Evolutionary conservation across 805 yeast genomes (phyloP).

Genomic region (Yarrowia deformans): DNA sequence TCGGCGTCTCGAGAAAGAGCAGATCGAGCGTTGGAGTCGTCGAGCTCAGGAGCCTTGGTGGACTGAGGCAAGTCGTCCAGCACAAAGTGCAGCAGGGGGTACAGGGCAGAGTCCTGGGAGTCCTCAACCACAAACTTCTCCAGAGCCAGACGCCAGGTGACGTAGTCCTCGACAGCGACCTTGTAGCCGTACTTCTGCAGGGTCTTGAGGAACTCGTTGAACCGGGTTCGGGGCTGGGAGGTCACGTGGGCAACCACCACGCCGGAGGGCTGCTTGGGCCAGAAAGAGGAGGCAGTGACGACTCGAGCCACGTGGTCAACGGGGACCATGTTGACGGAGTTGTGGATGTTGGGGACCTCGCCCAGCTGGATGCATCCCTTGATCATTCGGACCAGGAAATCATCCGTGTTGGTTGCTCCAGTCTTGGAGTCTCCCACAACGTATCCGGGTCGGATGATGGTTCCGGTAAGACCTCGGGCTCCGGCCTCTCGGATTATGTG

Average conservation of each 20-base stretch:
- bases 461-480: slow-evolving; percentile 81
- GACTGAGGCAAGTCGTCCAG: slow-evolving; percentile 88
- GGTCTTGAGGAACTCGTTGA: slow-evolving; percentile 74
- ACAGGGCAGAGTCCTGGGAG: slow-evolving; percentile 82
- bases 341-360: slow-evolving; percentile 80
- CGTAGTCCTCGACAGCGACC: slow-evolving; percentile 68
- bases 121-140: slow-evolving; percentile 80
- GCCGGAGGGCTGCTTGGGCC: slow-evolving; percentile 64
- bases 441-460: slow-evolving; percentile 94
- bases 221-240: slow-evolving; percentile 89
- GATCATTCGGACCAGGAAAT: slow-evolving; percentile 90
- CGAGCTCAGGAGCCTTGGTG: slow-evolving; percentile 95
- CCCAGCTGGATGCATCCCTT: slow-evolving; percentile 94
- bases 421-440: slow-evolving; percentile 84
- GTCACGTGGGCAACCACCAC: slow-evolving; percentile 93
- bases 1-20: slow-evolving; percentile 67
- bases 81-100: slow-evolving; percentile 92
- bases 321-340: slow-evolving; percentile 94
- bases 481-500: slow-evolving; percentile 89
- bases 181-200: slow-evolving; percentile 76
- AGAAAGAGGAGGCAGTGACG: slow-evolving; percentile 80
- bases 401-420: slow-evolving; percentile 96
- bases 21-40: slow-evolving; percentile 80
- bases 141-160: slow-evolving; percentile 76
- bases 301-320: slow-evolving; percentile 98